Evolutionary conservation across 192 early-diverging fungal species (phyloP).

Genomic region (Helicostylum pulchrum): DNA sequence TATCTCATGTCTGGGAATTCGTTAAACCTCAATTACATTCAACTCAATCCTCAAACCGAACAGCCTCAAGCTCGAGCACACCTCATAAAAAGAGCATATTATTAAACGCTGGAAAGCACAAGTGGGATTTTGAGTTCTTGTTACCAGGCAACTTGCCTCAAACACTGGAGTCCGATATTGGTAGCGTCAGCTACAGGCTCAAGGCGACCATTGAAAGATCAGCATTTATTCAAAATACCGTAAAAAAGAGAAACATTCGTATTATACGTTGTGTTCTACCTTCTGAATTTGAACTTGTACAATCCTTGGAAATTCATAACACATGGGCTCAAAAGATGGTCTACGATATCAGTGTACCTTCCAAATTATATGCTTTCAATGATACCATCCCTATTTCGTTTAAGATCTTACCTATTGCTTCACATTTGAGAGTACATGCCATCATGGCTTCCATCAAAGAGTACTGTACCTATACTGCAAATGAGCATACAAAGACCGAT

Average conservation of each 20-base stretch:
- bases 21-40: constrained; percentile 15
- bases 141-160: constrained; percentile 59
- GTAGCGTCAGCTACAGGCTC: constrained; percentile 50
- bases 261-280: constrained; percentile 49
- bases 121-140: constrained; percentile 51
- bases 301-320: constrained; percentile 48
- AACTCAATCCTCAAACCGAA: too few species aligned
- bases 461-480: constrained; percentile 45
- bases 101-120: constrained; percentile 33
- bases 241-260: constrained; percentile 25
- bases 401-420: constrained; percentile 39
- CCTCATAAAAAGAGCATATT: constrained; percentile 34
- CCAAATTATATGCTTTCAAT: constrained; percentile 49
- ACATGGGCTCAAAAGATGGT: constrained; percentile 50
- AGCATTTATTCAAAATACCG: constrained; percentile 48
- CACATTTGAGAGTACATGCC: constrained; percentile 39
- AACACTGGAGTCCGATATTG: constrained; percentile 40
- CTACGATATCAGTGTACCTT: constrained; percentile 53
- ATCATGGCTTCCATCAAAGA: constrained; percentile 52
- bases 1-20: constrained; percentile 51
- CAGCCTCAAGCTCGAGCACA: not conserved
- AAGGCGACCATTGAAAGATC: constrained; percentile 52
- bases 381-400: constrained; percentile 48
- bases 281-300: constrained; percentile 42
- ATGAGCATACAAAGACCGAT: constrained; percentile 2